A percentile compares a stretch with the other conserved stretches of the same genome.
phyloP scores from a whole-genome alignment of 2,329 filamentous ascomycete species.

The Aspergillus niger region DNA sequence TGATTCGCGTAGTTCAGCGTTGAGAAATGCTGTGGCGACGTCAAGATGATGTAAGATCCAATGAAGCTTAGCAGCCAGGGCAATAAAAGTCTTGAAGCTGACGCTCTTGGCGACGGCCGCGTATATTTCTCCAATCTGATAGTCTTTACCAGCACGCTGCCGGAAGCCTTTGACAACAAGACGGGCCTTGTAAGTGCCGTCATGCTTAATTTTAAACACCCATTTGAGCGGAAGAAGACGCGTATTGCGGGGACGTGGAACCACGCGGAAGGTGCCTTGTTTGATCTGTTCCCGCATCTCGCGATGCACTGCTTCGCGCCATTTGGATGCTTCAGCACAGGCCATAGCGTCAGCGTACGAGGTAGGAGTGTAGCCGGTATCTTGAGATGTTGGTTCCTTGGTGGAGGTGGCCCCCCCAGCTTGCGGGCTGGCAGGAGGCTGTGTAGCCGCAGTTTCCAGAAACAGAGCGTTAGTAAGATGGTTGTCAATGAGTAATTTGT shows the following conservation, averaged over 20 bases:
- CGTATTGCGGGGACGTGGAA: background rate
- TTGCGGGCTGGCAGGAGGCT: background rate
- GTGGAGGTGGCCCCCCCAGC: background rate
- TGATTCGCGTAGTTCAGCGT: background rate
- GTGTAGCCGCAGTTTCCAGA: background rate
- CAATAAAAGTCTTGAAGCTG: no score
- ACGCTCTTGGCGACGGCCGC: no score
- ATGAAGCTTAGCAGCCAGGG: background rate
- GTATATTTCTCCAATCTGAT: no score
- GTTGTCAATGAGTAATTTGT: background rate
- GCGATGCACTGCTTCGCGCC: background rate
- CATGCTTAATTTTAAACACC: background rate
- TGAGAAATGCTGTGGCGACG: background rate
- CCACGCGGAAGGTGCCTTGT: background rate
- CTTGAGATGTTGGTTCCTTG: background rate
- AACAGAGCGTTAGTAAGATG: background rate
- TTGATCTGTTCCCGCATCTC: background rate
- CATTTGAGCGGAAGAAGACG: background rate
- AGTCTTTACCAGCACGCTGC: background rate
- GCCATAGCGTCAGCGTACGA: background rate
- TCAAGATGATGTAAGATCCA: background rate
- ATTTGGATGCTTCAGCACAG: background rate
- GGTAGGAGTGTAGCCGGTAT: background rate
- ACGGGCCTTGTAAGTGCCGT: background rate
- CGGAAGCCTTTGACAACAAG: background rate